A percentile compares a stretch with the other conserved stretches of the same genome.
Evolutionary conservation across 495 filamentous ascomycete genomes (phyloP).

Genomic region (Mytilinidion resinicola): DNA sequence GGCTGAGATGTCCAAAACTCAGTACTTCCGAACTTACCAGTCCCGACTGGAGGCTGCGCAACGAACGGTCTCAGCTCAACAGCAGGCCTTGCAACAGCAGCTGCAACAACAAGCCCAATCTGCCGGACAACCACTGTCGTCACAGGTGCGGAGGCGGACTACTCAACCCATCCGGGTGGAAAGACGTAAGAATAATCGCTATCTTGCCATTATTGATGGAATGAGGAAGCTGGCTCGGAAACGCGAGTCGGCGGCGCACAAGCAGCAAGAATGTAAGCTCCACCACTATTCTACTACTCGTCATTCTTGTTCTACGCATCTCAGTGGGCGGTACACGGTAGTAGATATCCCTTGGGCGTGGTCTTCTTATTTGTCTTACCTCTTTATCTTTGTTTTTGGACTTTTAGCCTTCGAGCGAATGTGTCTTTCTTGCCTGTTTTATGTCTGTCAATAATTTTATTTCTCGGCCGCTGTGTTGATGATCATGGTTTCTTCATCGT

Average conservation of each 20-base stretch:
- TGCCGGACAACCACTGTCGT: constrained; percentile 50
- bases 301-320: not conserved
- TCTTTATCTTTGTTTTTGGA: too few species aligned
- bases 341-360: too few species aligned
- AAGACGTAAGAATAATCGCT: constrained; percentile 72
- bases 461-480: too few species aligned
- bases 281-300: not conserved
- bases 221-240: constrained; percentile 96
- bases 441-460: too few species aligned
- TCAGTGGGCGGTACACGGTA: too few species aligned
- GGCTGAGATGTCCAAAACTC: constrained; percentile 84
- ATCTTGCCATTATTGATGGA: constrained; percentile 81
- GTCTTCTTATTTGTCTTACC: too few species aligned
- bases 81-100: constrained; percentile 50
- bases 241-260: constrained; percentile 74
- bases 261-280: constrained; percentile 71
- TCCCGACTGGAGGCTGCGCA: constrained; percentile 73
- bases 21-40: constrained; percentile 83
- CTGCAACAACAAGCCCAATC: constrained; percentile 55
- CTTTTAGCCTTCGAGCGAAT: too few species aligned
- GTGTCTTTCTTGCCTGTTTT: too few species aligned
- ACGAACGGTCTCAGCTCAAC: constrained; percentile 54
- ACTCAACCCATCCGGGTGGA: constrained; percentile 76
- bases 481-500: too few species aligned
- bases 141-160: constrained; percentile 56